Evolutionary conservation across 2,329 filamentous ascomycete genomes (phyloP).

Genomic region (Chrysoporthe deuterocubensis): DNA sequence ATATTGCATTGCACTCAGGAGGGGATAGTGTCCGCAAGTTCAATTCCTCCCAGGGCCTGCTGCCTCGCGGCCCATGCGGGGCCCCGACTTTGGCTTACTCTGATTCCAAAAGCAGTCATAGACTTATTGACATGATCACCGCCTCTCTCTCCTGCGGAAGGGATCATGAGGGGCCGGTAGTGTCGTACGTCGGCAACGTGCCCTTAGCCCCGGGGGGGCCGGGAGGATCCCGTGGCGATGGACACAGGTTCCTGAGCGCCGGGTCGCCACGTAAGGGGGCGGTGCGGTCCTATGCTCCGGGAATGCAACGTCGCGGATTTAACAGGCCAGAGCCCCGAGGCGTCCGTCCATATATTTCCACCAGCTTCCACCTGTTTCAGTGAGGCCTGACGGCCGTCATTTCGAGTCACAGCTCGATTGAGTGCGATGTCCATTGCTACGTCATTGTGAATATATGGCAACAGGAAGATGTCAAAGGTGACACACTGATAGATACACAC

Average conservation of each 20-base stretch:
- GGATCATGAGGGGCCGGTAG: no score
- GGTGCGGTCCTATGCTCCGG: not conserved
- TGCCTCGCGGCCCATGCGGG: no score
- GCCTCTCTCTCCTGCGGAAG: not conserved
- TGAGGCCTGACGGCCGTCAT: not conserved
- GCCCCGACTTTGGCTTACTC: no score
- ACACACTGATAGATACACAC: not conserved
- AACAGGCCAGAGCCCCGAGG: not conserved
- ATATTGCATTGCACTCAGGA: no score
- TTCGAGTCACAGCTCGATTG: not conserved
- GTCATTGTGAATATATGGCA: not conserved
- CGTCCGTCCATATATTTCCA: not conserved
- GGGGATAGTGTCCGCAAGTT: no score
- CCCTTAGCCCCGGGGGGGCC: no score
- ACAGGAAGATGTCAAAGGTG: not conserved
- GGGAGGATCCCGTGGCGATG: not conserved
- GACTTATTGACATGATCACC: not conserved
- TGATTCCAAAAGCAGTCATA: not conserved
- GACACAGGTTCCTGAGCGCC: not conserved
- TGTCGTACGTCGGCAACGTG: not conserved
- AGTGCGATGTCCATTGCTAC: not conserved
- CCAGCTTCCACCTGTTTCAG: not conserved
- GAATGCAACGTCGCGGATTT: constrained; percentile 10
- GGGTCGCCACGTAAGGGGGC: constrained; percentile 1
- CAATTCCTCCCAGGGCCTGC: no score